Evolutionary conservation across 768 basidiomycete species (phyloP).

Genomic region (Auriscalpium microsporum): DNA sequence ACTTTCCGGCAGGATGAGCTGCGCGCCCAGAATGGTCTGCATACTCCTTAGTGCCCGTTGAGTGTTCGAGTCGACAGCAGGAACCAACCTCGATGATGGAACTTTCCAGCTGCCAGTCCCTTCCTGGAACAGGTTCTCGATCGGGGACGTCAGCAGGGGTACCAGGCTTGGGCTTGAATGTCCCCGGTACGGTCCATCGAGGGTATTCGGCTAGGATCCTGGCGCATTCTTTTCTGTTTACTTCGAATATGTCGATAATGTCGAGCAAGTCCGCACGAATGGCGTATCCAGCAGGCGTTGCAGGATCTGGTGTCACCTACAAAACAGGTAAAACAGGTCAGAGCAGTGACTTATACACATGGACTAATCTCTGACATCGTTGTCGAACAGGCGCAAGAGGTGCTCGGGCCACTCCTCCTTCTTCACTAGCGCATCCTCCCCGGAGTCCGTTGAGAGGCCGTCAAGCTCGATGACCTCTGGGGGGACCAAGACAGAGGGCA

Average conservation of each 20-base stretch:
- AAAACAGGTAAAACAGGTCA: not conserved
- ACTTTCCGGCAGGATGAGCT: slow-evolving; percentile 72
- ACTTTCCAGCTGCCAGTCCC: slow-evolving; percentile 85
- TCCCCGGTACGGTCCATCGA: slow-evolving; percentile 73
- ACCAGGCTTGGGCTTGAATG: slow-evolving; percentile 74
- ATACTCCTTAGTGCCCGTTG: not conserved
- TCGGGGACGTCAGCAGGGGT: slow-evolving; percentile 39
- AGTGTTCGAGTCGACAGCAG: not conserved
- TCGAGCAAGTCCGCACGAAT: slow-evolving; percentile 70
- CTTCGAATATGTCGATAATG: slow-evolving; percentile 81
- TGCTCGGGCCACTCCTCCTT: slow-evolving; percentile 81
- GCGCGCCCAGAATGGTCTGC: slow-evolving; percentile 64
- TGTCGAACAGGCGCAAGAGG: slow-evolving; percentile 59
- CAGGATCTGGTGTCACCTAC: slow-evolving; percentile 71
- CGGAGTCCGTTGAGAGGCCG: slow-evolving; percentile 54
- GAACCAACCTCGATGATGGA: slow-evolving; percentile 68
- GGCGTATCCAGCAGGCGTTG: slow-evolving; percentile 69
- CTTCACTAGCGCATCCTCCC: slow-evolving; percentile 64
- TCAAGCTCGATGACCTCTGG: slow-evolving; percentile 84
- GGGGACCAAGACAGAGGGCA: slow-evolving; percentile 77
- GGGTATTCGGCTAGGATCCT: slow-evolving; percentile 78
- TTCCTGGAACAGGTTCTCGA: slow-evolving; percentile 40
- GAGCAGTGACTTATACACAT: not conserved
- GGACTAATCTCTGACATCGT: slow-evolving; percentile 28
- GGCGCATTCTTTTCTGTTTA: slow-evolving; percentile 94